phyloP scores from a whole-genome alignment of 441 rosid species.

The Populus trichocarpa region DNA sequence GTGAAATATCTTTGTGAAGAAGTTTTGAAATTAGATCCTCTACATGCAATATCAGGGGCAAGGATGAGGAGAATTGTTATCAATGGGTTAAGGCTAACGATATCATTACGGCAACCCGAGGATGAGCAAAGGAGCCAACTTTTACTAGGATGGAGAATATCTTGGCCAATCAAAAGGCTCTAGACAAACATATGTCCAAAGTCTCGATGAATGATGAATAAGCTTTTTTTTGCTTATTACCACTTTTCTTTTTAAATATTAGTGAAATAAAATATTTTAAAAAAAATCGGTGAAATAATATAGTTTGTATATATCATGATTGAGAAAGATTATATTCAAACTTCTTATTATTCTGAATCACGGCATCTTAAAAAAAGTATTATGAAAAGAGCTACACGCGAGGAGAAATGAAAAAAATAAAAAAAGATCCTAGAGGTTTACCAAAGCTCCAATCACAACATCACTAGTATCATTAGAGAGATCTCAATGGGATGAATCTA shows the following conservation, averaged over 20 bases:
- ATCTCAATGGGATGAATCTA: too few species aligned
- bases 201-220: not conserved
- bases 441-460: too few species aligned
- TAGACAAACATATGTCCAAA: not conserved
- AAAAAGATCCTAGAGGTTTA: too few species aligned
- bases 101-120: not conserved
- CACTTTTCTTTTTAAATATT: too few species aligned
- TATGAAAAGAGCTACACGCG: too few species aligned
- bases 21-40: not conserved
- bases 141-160: not conserved
- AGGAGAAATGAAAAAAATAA: too few species aligned
- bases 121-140: not conserved
- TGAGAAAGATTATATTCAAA: rapidly evolving
- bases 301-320: too few species aligned
- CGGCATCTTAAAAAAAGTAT: too few species aligned
- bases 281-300: too few species aligned
- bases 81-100: not conserved
- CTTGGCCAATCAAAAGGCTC: not conserved
- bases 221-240: too few species aligned
- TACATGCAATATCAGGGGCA: not conserved
- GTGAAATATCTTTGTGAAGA: not conserved
- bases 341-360: rapidly evolving
- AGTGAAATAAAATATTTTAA: too few species aligned
- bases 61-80: not conserved
- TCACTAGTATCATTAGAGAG: too few species aligned